A percentile compares a stretch with the other conserved stretches of the same genome.
Conservation (phyloP, 352 stramenopile species). For the Pythium dissimile region DNA sequence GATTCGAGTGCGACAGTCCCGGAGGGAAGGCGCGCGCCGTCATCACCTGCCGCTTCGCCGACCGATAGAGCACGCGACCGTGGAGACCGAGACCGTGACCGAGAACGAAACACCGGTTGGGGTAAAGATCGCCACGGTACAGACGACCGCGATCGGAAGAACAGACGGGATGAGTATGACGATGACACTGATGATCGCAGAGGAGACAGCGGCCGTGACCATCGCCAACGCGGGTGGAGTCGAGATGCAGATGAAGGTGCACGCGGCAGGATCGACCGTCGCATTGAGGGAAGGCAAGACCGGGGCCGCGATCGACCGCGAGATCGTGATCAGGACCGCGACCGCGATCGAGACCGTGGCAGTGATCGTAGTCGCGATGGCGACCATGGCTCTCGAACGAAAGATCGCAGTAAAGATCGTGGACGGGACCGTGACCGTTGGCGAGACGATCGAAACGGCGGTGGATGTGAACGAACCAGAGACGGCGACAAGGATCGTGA, state of each 20-base stretch:
- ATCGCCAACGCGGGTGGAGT: constrained; percentile 14
- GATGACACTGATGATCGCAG: constrained; percentile 4
- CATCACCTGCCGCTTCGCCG: constrained; percentile 18
- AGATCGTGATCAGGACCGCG: constrained; percentile 23
- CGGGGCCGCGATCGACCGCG: not conserved
- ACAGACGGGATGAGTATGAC: constrained; percentile 6
- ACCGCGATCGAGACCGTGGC: constrained; percentile 1
- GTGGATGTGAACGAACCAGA: not conserved
- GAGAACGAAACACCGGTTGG: not conserved
- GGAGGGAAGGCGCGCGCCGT: constrained; percentile 13
- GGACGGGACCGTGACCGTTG: not conserved
- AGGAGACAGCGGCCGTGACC: constrained; percentile 19
- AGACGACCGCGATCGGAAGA: not conserved
- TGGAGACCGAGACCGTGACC: not conserved
- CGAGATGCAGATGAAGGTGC: constrained; percentile 14
- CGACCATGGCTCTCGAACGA: too few species aligned
- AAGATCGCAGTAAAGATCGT: constrained; percentile 4
- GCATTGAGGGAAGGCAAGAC: not conserved
- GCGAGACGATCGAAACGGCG: too few species aligned
- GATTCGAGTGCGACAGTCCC: constrained; percentile 29
- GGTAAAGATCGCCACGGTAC: not conserved
- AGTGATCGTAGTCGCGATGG: not conserved
- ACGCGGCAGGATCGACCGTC: not conserved
- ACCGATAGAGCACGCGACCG: constrained; percentile 1
- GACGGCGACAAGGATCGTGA: not conserved